A percentile compares a stretch with the other conserved stretches of the same genome.
phyloP scores from a whole-genome alignment of 163 green algal species.

The Scenedesmus sp. region DNA sequence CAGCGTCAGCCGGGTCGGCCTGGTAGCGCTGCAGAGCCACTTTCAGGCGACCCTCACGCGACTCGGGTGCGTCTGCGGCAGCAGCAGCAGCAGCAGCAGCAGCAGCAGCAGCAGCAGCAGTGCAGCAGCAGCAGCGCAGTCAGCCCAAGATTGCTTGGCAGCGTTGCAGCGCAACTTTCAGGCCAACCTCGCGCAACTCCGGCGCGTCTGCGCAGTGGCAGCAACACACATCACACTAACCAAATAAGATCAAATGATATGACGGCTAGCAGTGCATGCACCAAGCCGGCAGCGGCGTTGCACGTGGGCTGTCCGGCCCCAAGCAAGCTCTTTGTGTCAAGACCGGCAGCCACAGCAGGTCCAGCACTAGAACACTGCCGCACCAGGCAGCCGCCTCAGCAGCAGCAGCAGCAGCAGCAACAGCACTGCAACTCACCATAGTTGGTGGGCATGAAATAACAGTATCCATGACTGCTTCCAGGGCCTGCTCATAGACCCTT shows the following conservation, averaged over 20 bases:
- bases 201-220: background rate
- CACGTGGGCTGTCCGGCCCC: too few species aligned
- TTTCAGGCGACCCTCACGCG: constrained; percentile 45
- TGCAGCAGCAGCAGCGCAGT: background rate
- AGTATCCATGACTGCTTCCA: background rate
- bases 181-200: background rate
- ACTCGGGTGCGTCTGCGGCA: constrained; percentile 60
- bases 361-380: background rate
- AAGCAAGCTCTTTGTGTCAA: too few species aligned
- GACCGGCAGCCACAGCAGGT: too few species aligned
- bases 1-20: constrained; percentile 62
- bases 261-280: too few species aligned
- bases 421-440: background rate
- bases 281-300: too few species aligned
- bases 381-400: background rate
- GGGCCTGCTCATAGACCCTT: background rate
- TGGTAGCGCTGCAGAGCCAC: constrained; percentile 73
- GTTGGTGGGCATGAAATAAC: background rate
- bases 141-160: too few species aligned
- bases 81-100: constrained; percentile 30
- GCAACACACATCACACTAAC: background rate
- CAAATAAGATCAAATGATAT: too few species aligned
- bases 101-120: constrained; percentile 26
- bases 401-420: background rate
- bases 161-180: background rate